Evolutionary conservation across 2,329 filamentous ascomycete genomes (phyloP).

Genomic region (Fusarium sp.): DNA sequence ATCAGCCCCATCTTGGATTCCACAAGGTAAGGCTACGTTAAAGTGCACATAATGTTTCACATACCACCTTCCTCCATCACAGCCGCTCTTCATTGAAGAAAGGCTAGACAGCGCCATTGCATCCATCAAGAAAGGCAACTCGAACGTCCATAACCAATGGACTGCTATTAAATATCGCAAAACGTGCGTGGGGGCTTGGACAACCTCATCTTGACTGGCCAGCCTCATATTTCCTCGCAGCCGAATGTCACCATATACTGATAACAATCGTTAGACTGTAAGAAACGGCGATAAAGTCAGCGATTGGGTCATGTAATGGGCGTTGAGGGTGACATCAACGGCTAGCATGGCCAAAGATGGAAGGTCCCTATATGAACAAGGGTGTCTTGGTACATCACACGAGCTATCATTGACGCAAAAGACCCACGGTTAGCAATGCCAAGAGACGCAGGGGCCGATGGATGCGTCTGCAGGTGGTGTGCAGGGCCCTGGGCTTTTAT

Average conservation of each 20-base stretch:
- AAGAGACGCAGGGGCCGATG: conserved; percentile 28
- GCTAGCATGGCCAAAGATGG: conserved; percentile 18
- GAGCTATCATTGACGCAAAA: conserved; percentile 19
- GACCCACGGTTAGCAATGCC: conserved; percentile 3
- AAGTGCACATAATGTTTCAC: not conserved
- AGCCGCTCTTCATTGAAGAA: not conserved
- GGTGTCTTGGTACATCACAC: conserved; percentile 16
- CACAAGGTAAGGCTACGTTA: no score
- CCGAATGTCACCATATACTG: not conserved
- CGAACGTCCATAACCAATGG: not conserved
- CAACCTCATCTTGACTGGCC: not conserved
- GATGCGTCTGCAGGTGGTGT: not conserved
- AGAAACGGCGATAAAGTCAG: not conserved
- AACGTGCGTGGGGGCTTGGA: not conserved
- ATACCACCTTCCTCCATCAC: conserved; percentile 18
- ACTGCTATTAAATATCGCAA: conserved; percentile 17
- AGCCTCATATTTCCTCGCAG: not conserved
- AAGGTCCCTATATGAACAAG: conserved; percentile 23
- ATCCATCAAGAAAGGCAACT: conserved; percentile 10
- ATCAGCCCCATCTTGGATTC: no score
- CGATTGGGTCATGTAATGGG: conserved; percentile 3
- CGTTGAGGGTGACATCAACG: conserved; percentile 13
- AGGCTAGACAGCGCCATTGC: not conserved
- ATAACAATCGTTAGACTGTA: conserved; percentile 1
- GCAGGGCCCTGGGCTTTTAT: not conserved